Percentiles rank a stretch among this genome's conserved stretches.
Conservation (phyloP, 768 basidiomycete species). For the Obba rivulosa region DNA sequence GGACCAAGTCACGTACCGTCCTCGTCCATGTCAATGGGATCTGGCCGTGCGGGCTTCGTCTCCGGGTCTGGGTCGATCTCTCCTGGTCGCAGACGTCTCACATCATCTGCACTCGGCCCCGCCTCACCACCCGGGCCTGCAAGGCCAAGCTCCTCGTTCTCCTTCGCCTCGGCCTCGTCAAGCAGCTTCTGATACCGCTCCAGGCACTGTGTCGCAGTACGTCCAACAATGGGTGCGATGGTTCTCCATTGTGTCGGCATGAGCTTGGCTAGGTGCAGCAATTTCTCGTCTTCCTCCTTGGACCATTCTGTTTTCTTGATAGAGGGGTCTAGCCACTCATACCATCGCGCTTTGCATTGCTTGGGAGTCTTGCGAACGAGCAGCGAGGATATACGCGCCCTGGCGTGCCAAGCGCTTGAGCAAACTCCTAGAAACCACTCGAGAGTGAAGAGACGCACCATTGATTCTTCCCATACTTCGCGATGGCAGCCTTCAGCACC, state of each 20-base stretch:
- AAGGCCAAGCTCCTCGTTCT: conserved; percentile 90
- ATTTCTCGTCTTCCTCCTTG: conserved; percentile 98
- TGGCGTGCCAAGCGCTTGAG: conserved; percentile 20
- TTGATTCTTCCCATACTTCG: conserved; percentile 96
- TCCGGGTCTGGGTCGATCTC: conserved; percentile 99
- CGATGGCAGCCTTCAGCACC: conserved; percentile 97
- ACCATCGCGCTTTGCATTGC: conserved; percentile 99
- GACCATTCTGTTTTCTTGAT: conserved; percentile 99
- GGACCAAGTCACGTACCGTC: conserved; percentile 55
- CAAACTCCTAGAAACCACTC: not conserved
- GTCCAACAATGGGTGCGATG: conserved; percentile 95
- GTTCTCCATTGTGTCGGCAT: conserved; percentile 99
- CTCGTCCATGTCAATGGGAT: conserved; percentile 99
- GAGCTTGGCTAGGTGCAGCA: conserved; percentile 93
- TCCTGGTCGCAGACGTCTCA: conserved; percentile 83
- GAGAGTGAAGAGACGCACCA: conserved; percentile 43
- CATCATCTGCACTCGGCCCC: conserved; percentile 89
- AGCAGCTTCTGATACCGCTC: conserved; percentile 97
- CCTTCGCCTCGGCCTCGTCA: conserved; percentile 96
- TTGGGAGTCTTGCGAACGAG: conserved; percentile 98
- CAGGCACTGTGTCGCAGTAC: conserved; percentile 95
- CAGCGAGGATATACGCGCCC: conserved; percentile 97
- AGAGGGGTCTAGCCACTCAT: conserved; percentile 98
- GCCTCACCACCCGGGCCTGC: conserved; percentile 75
- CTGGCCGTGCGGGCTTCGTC: conserved; percentile 95